phyloP scores from a whole-genome alignment of 2,329 filamentous ascomycete genomes.

The Nothophaeocryptopus gaeumannii region DNA sequence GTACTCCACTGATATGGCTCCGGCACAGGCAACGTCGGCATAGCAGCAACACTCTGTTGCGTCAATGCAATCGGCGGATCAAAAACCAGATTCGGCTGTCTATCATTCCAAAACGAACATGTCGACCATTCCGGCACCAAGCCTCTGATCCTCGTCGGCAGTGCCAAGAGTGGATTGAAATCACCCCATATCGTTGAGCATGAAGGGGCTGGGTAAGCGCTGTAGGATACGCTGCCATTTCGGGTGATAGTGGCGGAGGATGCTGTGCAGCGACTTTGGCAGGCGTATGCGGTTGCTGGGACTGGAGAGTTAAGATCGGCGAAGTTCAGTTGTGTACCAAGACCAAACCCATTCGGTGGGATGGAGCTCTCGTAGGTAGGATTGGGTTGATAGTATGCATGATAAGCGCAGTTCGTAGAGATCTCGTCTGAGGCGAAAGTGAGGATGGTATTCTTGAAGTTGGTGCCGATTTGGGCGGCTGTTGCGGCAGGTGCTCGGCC shows the following conservation, averaged over 20 bases:
- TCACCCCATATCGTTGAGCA: slow-evolving; percentile 17
- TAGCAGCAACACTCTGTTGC: slow-evolving; percentile 1
- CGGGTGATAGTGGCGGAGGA: too few relatives aligned
- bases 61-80: not conserved
- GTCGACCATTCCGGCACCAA: slow-evolving; percentile 13
- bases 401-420: slow-evolving; percentile 20
- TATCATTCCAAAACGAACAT: slow-evolving; percentile 14
- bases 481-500: not conserved
- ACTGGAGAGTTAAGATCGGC: slow-evolving; percentile 23
- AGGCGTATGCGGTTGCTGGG: slow-evolving; percentile 20
- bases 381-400: too few relatives aligned
- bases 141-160: slow-evolving; percentile 13
- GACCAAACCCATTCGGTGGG: slow-evolving; percentile 4
- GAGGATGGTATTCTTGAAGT: slow-evolving; percentile 19
- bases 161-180: slow-evolving; percentile 16
- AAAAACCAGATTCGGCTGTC: slow-evolving; percentile 13
- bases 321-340: slow-evolving; percentile 18
- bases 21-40: not conserved
- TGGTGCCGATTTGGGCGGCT: slow-evolving; percentile 13
- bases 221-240: too few relatives aligned
- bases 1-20: too few relatives aligned
- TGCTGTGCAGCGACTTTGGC: slow-evolving; percentile 7
- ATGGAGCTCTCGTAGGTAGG: too few relatives aligned
- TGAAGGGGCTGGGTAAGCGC: slow-evolving; percentile 1
- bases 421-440: slow-evolving; percentile 14